phyloP scores from a whole-genome alignment of 371 early-diverging fungal genomes.

The Amoeboaphelidium protococcarum region DNA sequence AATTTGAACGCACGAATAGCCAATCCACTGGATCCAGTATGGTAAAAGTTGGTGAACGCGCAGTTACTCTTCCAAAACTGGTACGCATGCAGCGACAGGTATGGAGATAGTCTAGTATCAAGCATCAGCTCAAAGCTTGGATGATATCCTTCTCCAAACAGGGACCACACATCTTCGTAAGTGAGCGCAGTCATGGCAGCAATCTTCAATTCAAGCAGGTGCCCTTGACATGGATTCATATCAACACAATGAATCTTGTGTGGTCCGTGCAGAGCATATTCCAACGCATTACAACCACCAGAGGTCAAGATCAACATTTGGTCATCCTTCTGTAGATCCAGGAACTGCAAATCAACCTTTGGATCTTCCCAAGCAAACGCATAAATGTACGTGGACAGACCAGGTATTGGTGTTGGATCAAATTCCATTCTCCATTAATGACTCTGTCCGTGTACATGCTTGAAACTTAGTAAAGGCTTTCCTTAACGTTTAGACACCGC shows the following conservation, averaged over 20 bases:
- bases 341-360: slow-evolving; percentile 33
- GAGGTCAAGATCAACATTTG: slow-evolving; percentile 53
- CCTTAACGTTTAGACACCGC: too few species aligned
- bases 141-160: slow-evolving; percentile 49
- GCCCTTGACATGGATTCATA: slow-evolving; percentile 70
- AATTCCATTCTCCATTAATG: slow-evolving; percentile 35
- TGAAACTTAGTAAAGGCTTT: too few species aligned
- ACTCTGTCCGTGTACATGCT: slow-evolving; percentile 19
- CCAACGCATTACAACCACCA: slow-evolving; percentile 58
- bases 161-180: slow-evolving; percentile 40
- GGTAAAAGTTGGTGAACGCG: slow-evolving; percentile 35
- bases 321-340: slow-evolving; percentile 34
- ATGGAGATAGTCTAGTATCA: slow-evolving; percentile 35
- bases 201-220: slow-evolving; percentile 52
- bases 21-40: slow-evolving; percentile 55
- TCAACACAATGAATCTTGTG: slow-evolving; percentile 45
- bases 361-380: slow-evolving; percentile 76
- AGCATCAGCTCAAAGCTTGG: slow-evolving; percentile 27
- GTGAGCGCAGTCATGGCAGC: slow-evolving; percentile 30
- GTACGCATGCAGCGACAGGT: slow-evolving; percentile 38
- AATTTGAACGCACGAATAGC: slow-evolving; percentile 39
- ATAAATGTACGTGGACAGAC: slow-evolving; percentile 55
- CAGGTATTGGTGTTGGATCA: slow-evolving; percentile 26
- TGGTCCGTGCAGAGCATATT: slow-evolving; percentile 36
- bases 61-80: slow-evolving; percentile 46